Base-by-base conservation (phyloP, 331 rosid species). In the Rosa hybrid region DNA sequence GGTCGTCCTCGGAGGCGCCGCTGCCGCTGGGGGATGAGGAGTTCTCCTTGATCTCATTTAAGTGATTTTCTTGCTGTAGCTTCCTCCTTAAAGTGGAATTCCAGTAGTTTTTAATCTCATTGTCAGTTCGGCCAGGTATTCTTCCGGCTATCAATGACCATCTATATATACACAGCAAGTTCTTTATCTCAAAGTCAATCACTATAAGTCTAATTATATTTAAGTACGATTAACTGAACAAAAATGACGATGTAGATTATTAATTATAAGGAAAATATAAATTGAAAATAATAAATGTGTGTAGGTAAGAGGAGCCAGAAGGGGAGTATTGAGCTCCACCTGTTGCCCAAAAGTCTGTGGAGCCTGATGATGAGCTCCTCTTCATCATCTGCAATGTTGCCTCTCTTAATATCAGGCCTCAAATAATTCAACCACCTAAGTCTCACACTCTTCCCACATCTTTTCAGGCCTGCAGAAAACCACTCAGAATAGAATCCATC, bases 91-190 rank as follows among this genome's bases (percentile, higher is more conserved):
- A 64, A 50, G 62, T 72, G 16, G 88, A 59, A 81, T 87, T 79
- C 88, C 90, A 80, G 73, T 80, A 87, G 83, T 84, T 87, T 54
- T 87, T 87, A 0, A 84, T 74, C 76, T 85, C 84, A 71, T 79
- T 75, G 86, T 82, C 88, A 71, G 86, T 82, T 56, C 88, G 68
- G 13, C 86, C 86, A 4, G 90, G 90, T 51, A 87, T 82, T 45
- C 88, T 81, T 42, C 88, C 81, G 2, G 88, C 88, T 81, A 87
- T 87, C 71, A 82, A 59, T 12, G 84, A 72, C 84, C 88, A 84
- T 77, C 86, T 87, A 38, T 23, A 44, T 18, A 18, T 2, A 18
- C 11, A 8, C 62, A 54, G 25, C 12, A 54, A 54, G 25, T 18
- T 54, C 20, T 7, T 44, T 44, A 44, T 1, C 8, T 6, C 45